Evolutionary conservation across 73 alveolate genomes (phyloP).

Genomic region (Blepharisma stoltei): DNA sequence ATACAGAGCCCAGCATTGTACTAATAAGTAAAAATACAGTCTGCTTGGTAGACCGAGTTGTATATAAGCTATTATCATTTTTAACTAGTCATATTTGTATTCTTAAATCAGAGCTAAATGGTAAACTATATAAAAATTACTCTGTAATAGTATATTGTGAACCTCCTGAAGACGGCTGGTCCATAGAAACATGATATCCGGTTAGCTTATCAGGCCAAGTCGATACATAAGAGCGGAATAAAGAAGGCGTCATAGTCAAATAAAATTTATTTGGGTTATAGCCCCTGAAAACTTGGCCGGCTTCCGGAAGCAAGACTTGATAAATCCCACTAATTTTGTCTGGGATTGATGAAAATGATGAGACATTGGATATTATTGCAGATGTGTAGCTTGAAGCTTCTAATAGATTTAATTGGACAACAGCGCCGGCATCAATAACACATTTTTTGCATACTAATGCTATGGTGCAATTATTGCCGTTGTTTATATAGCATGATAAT

Average conservation of each 20-base stretch:
- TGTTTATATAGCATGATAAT: too few species aligned
- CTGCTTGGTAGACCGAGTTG: too few species aligned
- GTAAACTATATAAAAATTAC: too few species aligned
- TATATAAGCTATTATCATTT: too few species aligned
- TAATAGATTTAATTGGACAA: too few species aligned
- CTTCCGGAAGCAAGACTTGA: background rate
- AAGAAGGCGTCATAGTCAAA: conserved; percentile 21
- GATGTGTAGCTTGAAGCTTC: background rate
- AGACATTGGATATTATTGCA: background rate
- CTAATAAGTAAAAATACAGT: too few species aligned
- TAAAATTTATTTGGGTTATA: conserved; percentile 1
- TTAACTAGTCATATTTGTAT: too few species aligned
- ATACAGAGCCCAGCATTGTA: too few species aligned
- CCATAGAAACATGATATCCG: conserved; percentile 6
- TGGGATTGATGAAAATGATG: conserved; percentile 24
- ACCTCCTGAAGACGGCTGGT: background rate
- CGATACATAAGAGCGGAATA: background rate
- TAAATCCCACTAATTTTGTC: background rate
- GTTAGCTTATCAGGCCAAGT: background rate
- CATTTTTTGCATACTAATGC: too few species aligned
- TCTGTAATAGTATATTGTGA: background rate
- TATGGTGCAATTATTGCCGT: too few species aligned
- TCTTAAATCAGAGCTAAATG: too few species aligned
- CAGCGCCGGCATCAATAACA: too few species aligned
- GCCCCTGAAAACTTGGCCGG: background rate